These are phyloP conservation scores for Septoria petroselini DNA, from an alignment of 2,329 filamentous ascomycete genomes.

Conservation along the genomic window DNA sequence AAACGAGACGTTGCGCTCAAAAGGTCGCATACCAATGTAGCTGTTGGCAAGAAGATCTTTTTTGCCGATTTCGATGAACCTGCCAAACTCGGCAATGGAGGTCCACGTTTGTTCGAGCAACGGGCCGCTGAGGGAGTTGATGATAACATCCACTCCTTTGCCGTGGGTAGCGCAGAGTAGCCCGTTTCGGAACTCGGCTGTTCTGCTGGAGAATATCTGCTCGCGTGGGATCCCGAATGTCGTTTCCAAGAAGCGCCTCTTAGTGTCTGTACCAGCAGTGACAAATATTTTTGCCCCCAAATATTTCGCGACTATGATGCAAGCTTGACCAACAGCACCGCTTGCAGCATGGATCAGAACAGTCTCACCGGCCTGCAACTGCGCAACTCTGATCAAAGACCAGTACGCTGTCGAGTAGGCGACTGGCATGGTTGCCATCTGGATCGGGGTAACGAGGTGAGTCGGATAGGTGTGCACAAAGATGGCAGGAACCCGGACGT, in stretches of 20 bases:
- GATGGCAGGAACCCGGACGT: not conserved
- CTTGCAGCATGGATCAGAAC: slow-evolving; percentile 37
- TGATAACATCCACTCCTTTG: slow-evolving; percentile 36
- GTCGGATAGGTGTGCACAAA: slow-evolving; percentile 1
- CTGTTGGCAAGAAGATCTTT: slow-evolving; percentile 22
- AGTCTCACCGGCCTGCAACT: slow-evolving; percentile 35
- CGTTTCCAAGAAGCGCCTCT: slow-evolving; percentile 22
- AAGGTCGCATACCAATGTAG: slow-evolving; percentile 10
- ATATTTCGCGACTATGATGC: slow-evolving; percentile 26
- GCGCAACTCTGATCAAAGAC: slow-evolving; percentile 31
- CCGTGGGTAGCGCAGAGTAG: not conserved
- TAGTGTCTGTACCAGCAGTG: slow-evolving; percentile 28
- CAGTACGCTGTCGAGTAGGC: slow-evolving; percentile 29
- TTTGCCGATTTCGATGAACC: slow-evolving; percentile 34
- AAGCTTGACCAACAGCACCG: slow-evolving; percentile 33
- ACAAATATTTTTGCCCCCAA: slow-evolving; percentile 31
- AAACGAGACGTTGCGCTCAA: slow-evolving; percentile 3
- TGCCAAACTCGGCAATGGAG: slow-evolving; percentile 33
- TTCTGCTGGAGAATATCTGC: slow-evolving; percentile 36
- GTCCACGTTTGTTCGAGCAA: slow-evolving; percentile 31
- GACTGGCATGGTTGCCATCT: too few species aligned
- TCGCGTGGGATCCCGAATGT: slow-evolving; percentile 29
- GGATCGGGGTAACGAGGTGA: slow-evolving; percentile 7
- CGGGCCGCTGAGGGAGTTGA: slow-evolving; percentile 33
- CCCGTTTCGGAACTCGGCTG: slow-evolving; percentile 28